phyloP scores from a whole-genome alignment of 495 filamentous ascomycete species.

The Podospora australis region DNA sequence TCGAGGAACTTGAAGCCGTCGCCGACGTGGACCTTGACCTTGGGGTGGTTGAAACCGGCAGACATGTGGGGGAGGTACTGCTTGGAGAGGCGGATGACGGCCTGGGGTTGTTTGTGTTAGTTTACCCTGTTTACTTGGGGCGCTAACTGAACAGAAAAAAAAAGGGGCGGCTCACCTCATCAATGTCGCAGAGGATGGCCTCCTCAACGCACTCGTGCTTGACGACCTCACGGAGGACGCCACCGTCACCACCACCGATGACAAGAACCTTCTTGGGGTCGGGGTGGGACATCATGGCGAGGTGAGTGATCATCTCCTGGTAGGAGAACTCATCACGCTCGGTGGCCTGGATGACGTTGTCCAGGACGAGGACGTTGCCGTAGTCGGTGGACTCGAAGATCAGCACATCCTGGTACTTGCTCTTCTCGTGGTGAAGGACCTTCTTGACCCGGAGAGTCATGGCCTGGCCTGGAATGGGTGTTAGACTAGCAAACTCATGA shows the following conservation, averaged over 20 bases:
- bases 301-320: slow-evolving; percentile 99
- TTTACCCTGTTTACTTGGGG: too few species aligned
- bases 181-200: slow-evolving; percentile 95
- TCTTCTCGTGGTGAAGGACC: slow-evolving; percentile 97
- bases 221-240: slow-evolving; percentile 94
- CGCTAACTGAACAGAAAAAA: too few species aligned
- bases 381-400: slow-evolving; percentile 97
- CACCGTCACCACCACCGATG: slow-evolving; percentile 94
- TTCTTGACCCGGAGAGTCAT: slow-evolving; percentile 98
- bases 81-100: slow-evolving; percentile 97
- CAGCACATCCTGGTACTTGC: slow-evolving; percentile 96
- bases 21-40: slow-evolving; percentile 82
- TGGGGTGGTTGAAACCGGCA: slow-evolving; percentile 86
- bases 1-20: slow-evolving; percentile 98
- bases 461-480: slow-evolving; percentile 58
- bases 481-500: neutral
- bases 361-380: slow-evolving; percentile 92
- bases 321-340: slow-evolving; percentile 99
- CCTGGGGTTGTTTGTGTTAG: too few species aligned
- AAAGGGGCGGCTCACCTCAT: slow-evolving; percentile 88
- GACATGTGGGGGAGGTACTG: slow-evolving; percentile 95
- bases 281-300: slow-evolving; percentile 97
- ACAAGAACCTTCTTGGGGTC: slow-evolving; percentile 97
- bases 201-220: slow-evolving; percentile 93
- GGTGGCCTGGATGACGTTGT: slow-evolving; percentile 98